phyloP scores from a whole-genome alignment of 345 rosid genomes.

The Murraya koenigii region DNA sequence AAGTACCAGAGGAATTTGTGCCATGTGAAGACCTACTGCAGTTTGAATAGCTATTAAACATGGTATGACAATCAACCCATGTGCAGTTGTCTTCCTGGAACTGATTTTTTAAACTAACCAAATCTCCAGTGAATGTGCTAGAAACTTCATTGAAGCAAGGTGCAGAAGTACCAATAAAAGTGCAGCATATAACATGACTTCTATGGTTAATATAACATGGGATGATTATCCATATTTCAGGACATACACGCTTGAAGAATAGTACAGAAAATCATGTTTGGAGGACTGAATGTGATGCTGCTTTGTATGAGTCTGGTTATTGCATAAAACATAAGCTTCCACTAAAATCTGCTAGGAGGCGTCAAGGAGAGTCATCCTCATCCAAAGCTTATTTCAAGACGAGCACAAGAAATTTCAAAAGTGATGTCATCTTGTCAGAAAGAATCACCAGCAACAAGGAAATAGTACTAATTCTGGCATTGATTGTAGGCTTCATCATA shows the following conservation, averaged over 20 bases:
- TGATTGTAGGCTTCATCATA: neutral
- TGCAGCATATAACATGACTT: neutral
- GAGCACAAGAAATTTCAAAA: neutral
- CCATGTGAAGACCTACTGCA: neutral
- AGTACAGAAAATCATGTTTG: neutral
- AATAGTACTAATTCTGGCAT: neutral
- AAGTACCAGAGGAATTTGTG: neutral
- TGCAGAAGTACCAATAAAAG: neutral
- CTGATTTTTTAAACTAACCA: neutral
- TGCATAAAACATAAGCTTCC: slow-evolving; percentile 1
- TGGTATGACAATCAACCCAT: neutral
- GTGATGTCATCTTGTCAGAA: too few species aligned
- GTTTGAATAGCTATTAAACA: neutral
- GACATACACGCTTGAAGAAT: neutral
- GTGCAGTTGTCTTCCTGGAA: slow-evolving; percentile 4
- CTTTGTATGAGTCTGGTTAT: neutral
- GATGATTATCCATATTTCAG: neutral
- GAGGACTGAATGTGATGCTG: slow-evolving; percentile 2
- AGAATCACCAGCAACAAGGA: neutral
- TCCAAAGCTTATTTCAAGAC: slow-evolving; percentile 3
- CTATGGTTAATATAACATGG: neutral
- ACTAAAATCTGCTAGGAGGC: neutral
- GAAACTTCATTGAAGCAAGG: neutral
- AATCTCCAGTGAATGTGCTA: neutral
- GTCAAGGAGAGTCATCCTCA: neutral